A percentile compares a stretch with the other conserved stretches of the same genome.
These are phyloP conservation scores for Beauveria varroae DNA, from an alignment of 2,329 filamentous ascomycete genomes.

Conservation along the genomic window DNA sequence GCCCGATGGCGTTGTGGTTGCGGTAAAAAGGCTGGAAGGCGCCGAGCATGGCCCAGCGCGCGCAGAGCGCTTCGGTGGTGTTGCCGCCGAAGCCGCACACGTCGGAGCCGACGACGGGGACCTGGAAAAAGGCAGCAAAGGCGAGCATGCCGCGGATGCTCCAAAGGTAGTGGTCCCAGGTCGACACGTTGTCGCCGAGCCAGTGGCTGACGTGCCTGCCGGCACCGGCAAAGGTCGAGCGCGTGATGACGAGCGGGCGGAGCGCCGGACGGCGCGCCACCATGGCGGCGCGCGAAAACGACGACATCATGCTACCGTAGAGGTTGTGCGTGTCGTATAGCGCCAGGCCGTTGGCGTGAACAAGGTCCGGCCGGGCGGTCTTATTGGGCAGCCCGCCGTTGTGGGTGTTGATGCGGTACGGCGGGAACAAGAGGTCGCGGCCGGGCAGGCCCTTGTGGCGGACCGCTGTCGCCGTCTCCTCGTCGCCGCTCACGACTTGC, in stretches of 20 bases:
- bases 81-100: conserved; percentile 69
- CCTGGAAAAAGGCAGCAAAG: conserved; percentile 58
- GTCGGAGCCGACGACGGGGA: conserved; percentile 64
- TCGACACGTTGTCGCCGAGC: conserved; percentile 39
- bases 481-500: not conserved
- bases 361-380: conserved; percentile 59
- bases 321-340: conserved; percentile 74
- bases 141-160: conserved; percentile 52
- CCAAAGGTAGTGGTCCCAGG: conserved; percentile 51
- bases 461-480: not conserved
- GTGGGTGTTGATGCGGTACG: conserved; percentile 16
- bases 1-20: conserved; percentile 50
- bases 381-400: conserved; percentile 44
- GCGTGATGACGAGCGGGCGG: conserved; percentile 65
- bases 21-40: conserved; percentile 63
- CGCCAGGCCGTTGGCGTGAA: conserved; percentile 57
- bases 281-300: conserved; percentile 59
- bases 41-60: conserved; percentile 58
- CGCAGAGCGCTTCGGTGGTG: conserved; percentile 53
- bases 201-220: conserved; percentile 57
- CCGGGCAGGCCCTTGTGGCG: conserved; percentile 15
- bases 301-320: conserved; percentile 71
- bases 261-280: conserved; percentile 51
- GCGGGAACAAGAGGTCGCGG: conserved; percentile 17
- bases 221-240: conserved; percentile 67